Evolutionary conservation across 148 eudicot species (phyloP), one percentile per base, ranked within the genome.

Genomic region (Persicaria maculosa): DNA sequence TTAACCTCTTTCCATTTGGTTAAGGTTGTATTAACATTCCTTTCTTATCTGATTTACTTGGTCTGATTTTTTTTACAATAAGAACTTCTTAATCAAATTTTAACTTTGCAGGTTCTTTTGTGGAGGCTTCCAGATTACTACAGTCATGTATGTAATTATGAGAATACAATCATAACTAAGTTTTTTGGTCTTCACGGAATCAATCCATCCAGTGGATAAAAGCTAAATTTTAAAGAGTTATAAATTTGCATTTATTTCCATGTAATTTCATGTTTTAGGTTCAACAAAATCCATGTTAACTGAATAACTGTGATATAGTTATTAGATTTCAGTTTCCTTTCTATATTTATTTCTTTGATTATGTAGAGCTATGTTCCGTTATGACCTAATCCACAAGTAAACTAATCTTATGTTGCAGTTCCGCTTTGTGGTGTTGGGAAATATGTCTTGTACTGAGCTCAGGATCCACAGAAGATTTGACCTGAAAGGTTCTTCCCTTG

Each of bases 111-210:
- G 99, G 99, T 95, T 79, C 92, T 95, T 74, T 77, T 95, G 77
- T 85, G 85, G 79, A 95, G 92, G 99, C 97, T 95, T 79, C 97
- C 97, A 75, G 81, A 87, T 80, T 95, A 95, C 85, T 89, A 92
- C 74, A 76, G 77, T 54, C 99, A 95, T 67, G 97, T 95, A 62
- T 91, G 83, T 77, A 81, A 86, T 54, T 89, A 95, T 64, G 97
- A 95, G 25, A 95, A 92, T 67, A 95, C 99, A 22, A 94, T 95
- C 31, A 86, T 95, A 59, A 95, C 99, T 65, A 95, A 95, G 79
- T 95, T 95, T 84, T 95, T 95, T 76, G 99, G 99, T 72, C 97
- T 95, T 84, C 99, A 95, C 85, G 84, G 96, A 83, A 92, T 95
- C 68, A 89, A 86, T 48, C 94, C 99, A 74, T 86, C 88, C 47